These are phyloP conservation scores for Collybia sordida DNA, from an alignment of 768 basidiomycete genomes.

Conservation along the genomic window DNA sequence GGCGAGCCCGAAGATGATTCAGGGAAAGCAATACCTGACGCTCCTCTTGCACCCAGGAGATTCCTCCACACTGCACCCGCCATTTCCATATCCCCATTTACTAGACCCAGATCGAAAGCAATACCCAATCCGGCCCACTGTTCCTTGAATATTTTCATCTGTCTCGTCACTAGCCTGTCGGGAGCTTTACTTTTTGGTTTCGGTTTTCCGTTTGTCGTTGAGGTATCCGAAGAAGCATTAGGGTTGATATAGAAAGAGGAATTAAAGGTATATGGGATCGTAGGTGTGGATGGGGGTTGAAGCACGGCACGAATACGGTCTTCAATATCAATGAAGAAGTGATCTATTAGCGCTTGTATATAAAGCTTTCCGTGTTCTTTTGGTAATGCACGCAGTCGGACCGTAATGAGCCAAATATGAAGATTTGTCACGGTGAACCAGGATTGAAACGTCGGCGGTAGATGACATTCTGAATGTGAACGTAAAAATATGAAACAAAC, in stretches of 20 bases:
- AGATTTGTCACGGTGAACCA: slow-evolving; percentile 95
- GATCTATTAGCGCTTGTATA: slow-evolving; percentile 84
- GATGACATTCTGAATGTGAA: slow-evolving; percentile 59
- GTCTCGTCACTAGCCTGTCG: slow-evolving; percentile 76
- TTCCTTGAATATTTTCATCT: slow-evolving; percentile 91
- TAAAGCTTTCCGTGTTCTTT: slow-evolving; percentile 61
- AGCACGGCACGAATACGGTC: slow-evolving; percentile 83
- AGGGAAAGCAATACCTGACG: slow-evolving; percentile 60
- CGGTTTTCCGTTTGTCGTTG: slow-evolving; percentile 17
- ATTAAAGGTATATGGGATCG: slow-evolving; percentile 43
- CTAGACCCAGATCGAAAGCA: slow-evolving; percentile 76
- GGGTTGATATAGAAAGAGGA: slow-evolving; percentile 49
- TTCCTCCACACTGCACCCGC: slow-evolving; percentile 92
- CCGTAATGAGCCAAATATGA: slow-evolving; percentile 89
- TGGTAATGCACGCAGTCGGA: slow-evolving; percentile 84
- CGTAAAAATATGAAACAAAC: slow-evolving; percentile 5
- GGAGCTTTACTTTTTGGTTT: slow-evolving; percentile 49
- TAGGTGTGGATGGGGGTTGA: slow-evolving; percentile 48
- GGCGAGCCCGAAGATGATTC: slow-evolving; percentile 10
- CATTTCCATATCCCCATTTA: slow-evolving; percentile 77
- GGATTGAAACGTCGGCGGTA: slow-evolving; percentile 94
- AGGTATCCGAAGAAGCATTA: slow-evolving; percentile 25
- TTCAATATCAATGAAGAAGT: slow-evolving; percentile 94
- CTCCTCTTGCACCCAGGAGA: slow-evolving; percentile 81
- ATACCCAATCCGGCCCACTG: slow-evolving; percentile 86